Percentiles rank a stretch among this genome's conserved stretches.
These are phyloP conservation scores for Pythium plurisporium DNA, from an alignment of 352 stramenopile species.

Conservation along the genomic window DNA sequence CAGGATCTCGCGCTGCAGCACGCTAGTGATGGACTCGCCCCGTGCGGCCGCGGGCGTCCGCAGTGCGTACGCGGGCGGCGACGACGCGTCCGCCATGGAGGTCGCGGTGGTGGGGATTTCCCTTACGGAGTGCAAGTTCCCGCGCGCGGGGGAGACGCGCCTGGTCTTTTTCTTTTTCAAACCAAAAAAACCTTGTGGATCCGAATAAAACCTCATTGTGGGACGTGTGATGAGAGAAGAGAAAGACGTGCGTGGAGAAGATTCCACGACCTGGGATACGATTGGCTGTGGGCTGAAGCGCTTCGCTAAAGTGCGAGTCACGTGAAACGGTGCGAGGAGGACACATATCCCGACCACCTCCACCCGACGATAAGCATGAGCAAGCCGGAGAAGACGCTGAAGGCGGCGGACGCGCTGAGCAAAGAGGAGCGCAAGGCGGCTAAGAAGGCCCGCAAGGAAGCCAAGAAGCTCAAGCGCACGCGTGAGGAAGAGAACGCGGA, in stretches of 20 bases:
- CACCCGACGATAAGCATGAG: too few species aligned
- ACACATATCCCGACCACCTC: constrained; percentile 11
- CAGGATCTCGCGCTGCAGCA: constrained; percentile 65
- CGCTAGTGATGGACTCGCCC: constrained; percentile 46
- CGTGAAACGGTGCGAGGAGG: constrained; percentile 19
- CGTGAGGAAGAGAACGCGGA: constrained; percentile 15
- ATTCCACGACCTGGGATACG: constrained; percentile 7
- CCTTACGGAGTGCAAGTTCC: not conserved
- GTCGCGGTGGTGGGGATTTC: not conserved
- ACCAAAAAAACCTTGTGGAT: not conserved
- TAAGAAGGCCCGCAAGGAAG: constrained; percentile 40
- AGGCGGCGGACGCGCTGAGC: constrained; percentile 15
- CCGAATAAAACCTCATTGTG: not conserved
- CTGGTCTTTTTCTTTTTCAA: constrained; percentile 11
- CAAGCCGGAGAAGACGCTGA: constrained; percentile 32
- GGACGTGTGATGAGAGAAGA: constrained; percentile 12
- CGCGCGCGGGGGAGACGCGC: not conserved
- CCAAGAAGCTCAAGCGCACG: constrained; percentile 34
- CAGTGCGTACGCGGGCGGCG: constrained; percentile 28
- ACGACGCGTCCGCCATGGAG: constrained; percentile 7
- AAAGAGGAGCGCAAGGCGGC: constrained; percentile 26
- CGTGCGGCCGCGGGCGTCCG: constrained; percentile 22
- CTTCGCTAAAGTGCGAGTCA: constrained; percentile 18
- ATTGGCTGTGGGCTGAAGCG: constrained; percentile 22
- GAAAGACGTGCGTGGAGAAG: not conserved